Evolutionary conservation across 495 filamentous ascomycete species (phyloP).

Genomic region (Schizothecium vesticola): DNA sequence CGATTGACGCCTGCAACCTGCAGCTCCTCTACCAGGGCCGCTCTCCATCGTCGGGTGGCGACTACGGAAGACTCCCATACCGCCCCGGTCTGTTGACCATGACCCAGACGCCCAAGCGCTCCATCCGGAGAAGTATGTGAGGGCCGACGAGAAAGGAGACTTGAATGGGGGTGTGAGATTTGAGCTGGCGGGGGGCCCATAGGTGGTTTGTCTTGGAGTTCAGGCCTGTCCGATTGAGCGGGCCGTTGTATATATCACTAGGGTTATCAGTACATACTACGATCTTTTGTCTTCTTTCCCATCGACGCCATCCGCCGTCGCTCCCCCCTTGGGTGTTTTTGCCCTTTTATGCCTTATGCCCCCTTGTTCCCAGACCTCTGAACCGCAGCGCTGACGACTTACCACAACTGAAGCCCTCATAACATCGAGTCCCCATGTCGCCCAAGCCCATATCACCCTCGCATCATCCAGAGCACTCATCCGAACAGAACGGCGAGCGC

Average conservation of each 20-base stretch:
- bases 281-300: not conserved
- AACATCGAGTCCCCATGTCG: too few species aligned
- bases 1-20: conserved; percentile 53
- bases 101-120: not conserved
- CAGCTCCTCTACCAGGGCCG: conserved; percentile 54
- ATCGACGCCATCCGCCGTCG: not conserved
- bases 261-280: not conserved
- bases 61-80: conserved; percentile 46
- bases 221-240: not conserved
- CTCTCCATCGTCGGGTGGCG: conserved; percentile 17
- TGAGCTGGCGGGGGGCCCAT: not conserved
- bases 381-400: not conserved
- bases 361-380: not conserved
- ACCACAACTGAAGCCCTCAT: not conserved
- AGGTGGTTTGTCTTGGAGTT: not conserved
- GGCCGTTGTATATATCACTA: not conserved
- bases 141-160: not conserved
- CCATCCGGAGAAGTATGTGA: not conserved
- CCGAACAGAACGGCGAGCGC: not conserved
- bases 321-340: not conserved
- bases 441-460: not conserved
- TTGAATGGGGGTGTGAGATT: not conserved
- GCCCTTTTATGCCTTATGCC: not conserved
- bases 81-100: conserved; percentile 47
- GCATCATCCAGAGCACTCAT: not conserved